phyloP scores from a whole-genome alignment of 805 yeast species.

The Schwanniomyces sp. region DNA sequence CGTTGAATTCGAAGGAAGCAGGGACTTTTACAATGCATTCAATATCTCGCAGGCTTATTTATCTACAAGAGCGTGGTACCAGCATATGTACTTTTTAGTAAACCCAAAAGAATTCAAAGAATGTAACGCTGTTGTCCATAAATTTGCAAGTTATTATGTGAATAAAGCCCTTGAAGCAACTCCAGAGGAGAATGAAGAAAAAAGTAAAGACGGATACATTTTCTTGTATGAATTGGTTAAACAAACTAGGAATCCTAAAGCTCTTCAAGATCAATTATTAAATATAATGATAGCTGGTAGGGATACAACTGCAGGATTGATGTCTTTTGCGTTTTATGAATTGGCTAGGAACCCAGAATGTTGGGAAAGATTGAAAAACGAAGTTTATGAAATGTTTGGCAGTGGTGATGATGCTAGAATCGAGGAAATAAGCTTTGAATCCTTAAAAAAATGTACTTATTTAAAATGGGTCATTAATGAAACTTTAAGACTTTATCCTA shows the following conservation, averaged over 20 bases:
- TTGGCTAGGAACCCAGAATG: slow-evolving; percentile 30
- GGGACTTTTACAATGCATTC: slow-evolving; percentile 26
- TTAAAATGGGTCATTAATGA: slow-evolving; percentile 32
- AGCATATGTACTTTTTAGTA: slow-evolving; percentile 25
- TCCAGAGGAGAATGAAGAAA: slow-evolving; percentile 26
- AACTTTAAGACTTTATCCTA: slow-evolving; percentile 32
- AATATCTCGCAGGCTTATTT: slow-evolving; percentile 33
- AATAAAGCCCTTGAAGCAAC: slow-evolving; percentile 28
- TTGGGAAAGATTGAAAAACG: slow-evolving; percentile 26
- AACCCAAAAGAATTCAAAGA: slow-evolving; percentile 32
- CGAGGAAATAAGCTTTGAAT: slow-evolving; percentile 28
- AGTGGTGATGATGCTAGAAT: slow-evolving; percentile 16
- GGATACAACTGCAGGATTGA: slow-evolving; percentile 35
- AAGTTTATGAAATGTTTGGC: slow-evolving; percentile 25
- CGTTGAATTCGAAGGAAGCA: slow-evolving; percentile 21
- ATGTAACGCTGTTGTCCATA: slow-evolving; percentile 31
- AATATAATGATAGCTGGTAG: slow-evolving; percentile 41
- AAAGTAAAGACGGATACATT: slow-evolving; percentile 28
- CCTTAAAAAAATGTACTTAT: slow-evolving; percentile 32
- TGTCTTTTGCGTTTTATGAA: slow-evolving; percentile 28
- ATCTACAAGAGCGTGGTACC: slow-evolving; percentile 30
- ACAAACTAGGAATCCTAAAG: slow-evolving; percentile 33
- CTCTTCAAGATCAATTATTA: slow-evolving; percentile 36
- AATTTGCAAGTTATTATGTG: slow-evolving; percentile 29
- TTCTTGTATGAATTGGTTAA: slow-evolving; percentile 40